phyloP scores from a whole-genome alignment of 495 filamentous ascomycete genomes.

The Penicillium riverlandense region DNA sequence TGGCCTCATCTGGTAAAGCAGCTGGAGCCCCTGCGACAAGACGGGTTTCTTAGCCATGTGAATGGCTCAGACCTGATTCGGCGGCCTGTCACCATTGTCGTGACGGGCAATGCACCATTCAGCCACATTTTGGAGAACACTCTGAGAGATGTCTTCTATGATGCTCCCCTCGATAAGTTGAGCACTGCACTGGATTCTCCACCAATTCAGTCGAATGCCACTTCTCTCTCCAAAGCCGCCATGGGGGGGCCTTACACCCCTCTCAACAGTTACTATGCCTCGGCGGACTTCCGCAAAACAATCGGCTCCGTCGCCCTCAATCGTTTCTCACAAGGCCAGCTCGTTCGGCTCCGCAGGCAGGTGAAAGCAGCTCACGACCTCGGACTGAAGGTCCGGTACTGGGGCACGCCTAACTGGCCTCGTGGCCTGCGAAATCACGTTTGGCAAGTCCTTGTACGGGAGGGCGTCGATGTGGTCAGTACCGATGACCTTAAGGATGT shows the following conservation, averaged over 20 bases:
- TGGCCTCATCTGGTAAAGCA: slow-evolving; percentile 41
- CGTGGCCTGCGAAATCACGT: slow-evolving; percentile 54
- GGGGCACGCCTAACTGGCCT: slow-evolving; percentile 64
- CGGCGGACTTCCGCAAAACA: slow-evolving; percentile 25
- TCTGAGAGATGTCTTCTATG: slow-evolving; percentile 59
- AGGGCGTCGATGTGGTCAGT: slow-evolving; percentile 47
- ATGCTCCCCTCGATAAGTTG: slow-evolving; percentile 49
- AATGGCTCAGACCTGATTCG: slow-evolving; percentile 34
- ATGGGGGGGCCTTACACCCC: slow-evolving; percentile 17
- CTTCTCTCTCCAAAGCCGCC: slow-evolving; percentile 4
- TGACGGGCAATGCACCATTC: slow-evolving; percentile 41
- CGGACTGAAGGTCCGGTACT: slow-evolving; percentile 62
- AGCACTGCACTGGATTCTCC: no score
- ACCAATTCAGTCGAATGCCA: no score
- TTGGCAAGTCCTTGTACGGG: slow-evolving; percentile 56
- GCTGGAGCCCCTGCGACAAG: slow-evolving; percentile 49
- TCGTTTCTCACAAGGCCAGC: slow-evolving; percentile 34
- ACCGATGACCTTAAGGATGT: slow-evolving; percentile 18
- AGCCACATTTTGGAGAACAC: slow-evolving; percentile 26
- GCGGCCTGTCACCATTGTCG: slow-evolving; percentile 62
- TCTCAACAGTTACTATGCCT: slow-evolving; percentile 43
- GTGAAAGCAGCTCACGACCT: slow-evolving; percentile 48
- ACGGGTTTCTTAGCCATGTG: slow-evolving; percentile 51
- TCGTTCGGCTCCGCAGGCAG: slow-evolving; percentile 47
- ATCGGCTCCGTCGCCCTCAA: slow-evolving; percentile 23